These are phyloP conservation scores for Lepraria neglecta DNA, from an alignment of 495 filamentous ascomycete species.

Conservation along the genomic window DNA sequence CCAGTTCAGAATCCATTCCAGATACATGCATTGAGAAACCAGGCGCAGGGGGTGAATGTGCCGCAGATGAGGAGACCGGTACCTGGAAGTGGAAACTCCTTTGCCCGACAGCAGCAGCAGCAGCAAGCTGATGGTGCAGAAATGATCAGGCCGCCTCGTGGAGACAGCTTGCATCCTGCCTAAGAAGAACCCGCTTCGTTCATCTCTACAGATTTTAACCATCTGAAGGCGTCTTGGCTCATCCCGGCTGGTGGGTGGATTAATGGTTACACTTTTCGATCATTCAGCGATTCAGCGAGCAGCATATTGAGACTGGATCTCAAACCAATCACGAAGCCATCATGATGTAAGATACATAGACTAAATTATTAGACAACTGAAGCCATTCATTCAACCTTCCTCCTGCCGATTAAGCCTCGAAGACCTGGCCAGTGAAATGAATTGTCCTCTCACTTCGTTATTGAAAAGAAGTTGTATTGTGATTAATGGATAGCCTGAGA, in stretches of 20 bases:
- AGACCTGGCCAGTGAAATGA: background rate
- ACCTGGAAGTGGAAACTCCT: conserved; percentile 20
- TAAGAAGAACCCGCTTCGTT: background rate
- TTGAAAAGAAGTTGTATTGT: background rate
- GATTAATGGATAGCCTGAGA: too few species aligned
- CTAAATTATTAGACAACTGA: conserved; percentile 1
- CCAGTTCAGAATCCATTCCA: conserved; percentile 23
- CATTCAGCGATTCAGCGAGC: background rate
- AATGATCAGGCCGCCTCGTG: conserved; percentile 18
- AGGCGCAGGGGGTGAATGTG: conserved; percentile 20
- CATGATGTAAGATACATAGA: conserved; percentile 8
- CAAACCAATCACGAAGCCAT: conserved; percentile 4
- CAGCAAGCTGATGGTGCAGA: conserved; percentile 10
- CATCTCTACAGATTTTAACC: too few species aligned
- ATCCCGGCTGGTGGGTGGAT: too few species aligned
- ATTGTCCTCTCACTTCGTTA: background rate
- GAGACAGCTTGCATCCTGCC: conserved; percentile 18
- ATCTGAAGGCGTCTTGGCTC: background rate
- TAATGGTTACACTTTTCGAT: background rate
- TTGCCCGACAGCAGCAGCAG: conserved; percentile 16
- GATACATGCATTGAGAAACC: conserved; percentile 23
- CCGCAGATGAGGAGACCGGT: conserved; percentile 23
- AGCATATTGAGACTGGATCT: conserved; percentile 7
- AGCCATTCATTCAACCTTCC: background rate
- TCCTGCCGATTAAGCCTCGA: background rate